Evolutionary conservation across 768 basidiomycete species (phyloP).

Genomic region (Leucocoprinus leucothites): DNA sequence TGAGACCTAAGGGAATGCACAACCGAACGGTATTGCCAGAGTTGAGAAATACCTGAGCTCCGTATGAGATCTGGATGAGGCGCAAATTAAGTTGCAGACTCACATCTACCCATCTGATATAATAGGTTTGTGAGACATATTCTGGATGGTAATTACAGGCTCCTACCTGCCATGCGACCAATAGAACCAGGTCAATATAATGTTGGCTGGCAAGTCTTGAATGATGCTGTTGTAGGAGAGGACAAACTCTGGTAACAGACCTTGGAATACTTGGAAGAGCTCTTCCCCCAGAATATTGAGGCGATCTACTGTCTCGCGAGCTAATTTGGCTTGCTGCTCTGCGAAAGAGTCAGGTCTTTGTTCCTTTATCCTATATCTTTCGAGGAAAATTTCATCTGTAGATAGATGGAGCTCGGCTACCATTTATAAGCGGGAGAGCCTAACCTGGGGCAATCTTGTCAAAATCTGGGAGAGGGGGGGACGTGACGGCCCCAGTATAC

Average conservation of each 20-base stretch:
- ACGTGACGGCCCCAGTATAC: conserved; percentile 67
- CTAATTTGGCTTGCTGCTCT: conserved; percentile 57
- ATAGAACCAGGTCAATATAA: conserved; percentile 70
- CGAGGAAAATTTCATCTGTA: conserved; percentile 53
- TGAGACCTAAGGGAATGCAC: conserved; percentile 65
- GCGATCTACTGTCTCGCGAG: conserved; percentile 47
- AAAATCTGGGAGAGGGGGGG: conserved; percentile 50
- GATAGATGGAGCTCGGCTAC: conserved; percentile 4
- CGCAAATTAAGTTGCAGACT: conserved; percentile 11
- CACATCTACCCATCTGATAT: conserved; percentile 70
- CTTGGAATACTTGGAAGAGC: conserved; percentile 60
- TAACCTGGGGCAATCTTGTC: conserved; percentile 45
- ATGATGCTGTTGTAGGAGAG: not conserved
- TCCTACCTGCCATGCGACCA: conserved; percentile 70
- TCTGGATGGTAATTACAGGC: not conserved
- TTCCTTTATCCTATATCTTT: conserved; percentile 41
- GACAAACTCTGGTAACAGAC: conserved; percentile 26
- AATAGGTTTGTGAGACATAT: conserved; percentile 12
- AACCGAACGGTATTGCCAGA: conserved; percentile 57
- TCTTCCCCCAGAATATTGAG: conserved; percentile 49
- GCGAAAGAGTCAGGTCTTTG: conserved; percentile 58
- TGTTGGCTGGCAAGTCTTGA: conserved; percentile 39
- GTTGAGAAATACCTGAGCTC: conserved; percentile 52
- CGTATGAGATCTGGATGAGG: not conserved
- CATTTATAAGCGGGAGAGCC: conserved; percentile 6